Evolutionary conservation across 257 asterid species (phyloP), one percentile per base, ranked within the genome.

Genomic region (Capsicum rhomboideum): DNA sequence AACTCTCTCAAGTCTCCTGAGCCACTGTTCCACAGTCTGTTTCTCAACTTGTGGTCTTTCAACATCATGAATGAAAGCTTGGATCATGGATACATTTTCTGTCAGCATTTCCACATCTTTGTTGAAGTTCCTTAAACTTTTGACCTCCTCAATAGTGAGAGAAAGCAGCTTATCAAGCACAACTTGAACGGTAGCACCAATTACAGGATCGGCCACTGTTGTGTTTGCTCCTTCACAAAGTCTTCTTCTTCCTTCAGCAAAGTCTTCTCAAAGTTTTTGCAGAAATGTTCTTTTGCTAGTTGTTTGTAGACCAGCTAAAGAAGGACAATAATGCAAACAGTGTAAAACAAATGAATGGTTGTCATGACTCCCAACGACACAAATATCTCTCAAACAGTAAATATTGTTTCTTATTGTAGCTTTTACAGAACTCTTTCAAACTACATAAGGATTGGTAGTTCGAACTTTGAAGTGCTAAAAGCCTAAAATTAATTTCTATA

Each of bases 21-120:
- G 63, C 26, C 28, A 56, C 8, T 56, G 64, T 56, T 56, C 64
- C 28, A 56, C 64, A 56, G 64, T 7, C 14, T 56, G 29, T 1
- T 56, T n/a, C 1, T 56, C 64, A n/a, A 56, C 29, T 56, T 20
- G 6, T 9, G 6, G 64, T 56, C 14, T 77, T 52, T 85, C 82
- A 64, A 77, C 84, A 84, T 88, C 88, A 6, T 21, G 20, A 4
- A 86, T 20, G 31, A 83, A 40, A 55, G 68, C 55, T 40, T 83
- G 83, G 56, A 86, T 56, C 83, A 78, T 69, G 20, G 14, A 29
- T 31, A 67, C 46, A 67, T 67, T 31, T 16, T 67, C n/a, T 31
- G 46, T 66, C 0, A 66, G 85, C 64, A 23, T 67, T 9, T 9
- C 5, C 1, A 88, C 77, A 18, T 83, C 80, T 31, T 82, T 26